A percentile compares a stretch with the other conserved stretches of the same genome.
Conservation (phyloP, 2,329 filamentous ascomycete species). For the Nannizziopsis arthrosporioides region DNA sequence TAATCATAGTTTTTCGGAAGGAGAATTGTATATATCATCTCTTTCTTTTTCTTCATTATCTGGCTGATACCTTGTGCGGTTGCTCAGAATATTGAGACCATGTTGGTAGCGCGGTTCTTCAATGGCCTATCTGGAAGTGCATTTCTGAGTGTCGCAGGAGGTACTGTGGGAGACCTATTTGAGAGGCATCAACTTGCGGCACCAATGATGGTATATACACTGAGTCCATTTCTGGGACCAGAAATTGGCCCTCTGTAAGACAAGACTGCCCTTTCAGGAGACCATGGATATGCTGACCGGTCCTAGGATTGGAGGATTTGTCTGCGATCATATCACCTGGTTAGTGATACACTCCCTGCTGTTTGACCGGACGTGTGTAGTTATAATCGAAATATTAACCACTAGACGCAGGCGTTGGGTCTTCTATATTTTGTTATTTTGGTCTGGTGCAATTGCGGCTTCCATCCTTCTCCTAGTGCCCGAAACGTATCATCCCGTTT, state of each 20-base stretch:
- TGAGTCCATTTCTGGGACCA: conserved; percentile 48
- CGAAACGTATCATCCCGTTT: conserved; percentile 65
- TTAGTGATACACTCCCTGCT: conserved; percentile 19
- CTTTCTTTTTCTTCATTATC: conserved; percentile 62
- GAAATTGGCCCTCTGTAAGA: conserved; percentile 43
- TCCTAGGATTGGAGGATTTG: conserved; percentile 58
- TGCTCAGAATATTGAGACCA: conserved; percentile 67
- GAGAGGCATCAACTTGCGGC: conserved; percentile 54
- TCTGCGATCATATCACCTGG: conserved; percentile 63
- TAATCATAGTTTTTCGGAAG: conserved; percentile 60
- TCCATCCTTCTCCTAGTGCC: conserved; percentile 63
- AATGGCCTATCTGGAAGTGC: conserved; percentile 38
- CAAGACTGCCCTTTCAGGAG: not conserved
- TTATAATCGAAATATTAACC: conserved; percentile 1
- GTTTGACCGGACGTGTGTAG: not conserved
- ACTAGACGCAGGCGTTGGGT: conserved; percentile 51
- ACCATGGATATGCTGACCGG: not conserved
- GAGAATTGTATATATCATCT: conserved; percentile 64
- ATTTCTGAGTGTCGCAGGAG: conserved; percentile 60
- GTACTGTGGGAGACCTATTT: conserved; percentile 76
- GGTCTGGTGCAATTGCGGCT: conserved; percentile 54
- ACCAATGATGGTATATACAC: conserved; percentile 73
- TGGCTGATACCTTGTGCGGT: conserved; percentile 74
- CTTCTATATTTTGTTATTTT: conserved; percentile 76
- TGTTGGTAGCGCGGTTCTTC: conserved; percentile 68